Evolutionary conservation across 345 rosid species (phyloP), one percentile per base, ranked within the genome.

Genomic region (Euphorbia pulcherrima): DNA sequence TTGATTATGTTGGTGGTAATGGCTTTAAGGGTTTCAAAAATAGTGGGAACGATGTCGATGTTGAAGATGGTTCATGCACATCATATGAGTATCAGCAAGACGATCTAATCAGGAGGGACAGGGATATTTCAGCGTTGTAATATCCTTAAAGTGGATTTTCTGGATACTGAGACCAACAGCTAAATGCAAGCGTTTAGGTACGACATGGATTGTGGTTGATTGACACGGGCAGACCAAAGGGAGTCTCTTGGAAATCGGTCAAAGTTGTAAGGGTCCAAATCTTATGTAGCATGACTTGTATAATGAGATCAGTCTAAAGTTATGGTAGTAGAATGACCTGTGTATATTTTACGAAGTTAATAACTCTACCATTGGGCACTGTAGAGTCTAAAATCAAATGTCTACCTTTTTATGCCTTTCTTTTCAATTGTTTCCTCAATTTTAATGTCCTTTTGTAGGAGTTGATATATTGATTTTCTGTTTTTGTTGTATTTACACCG

Each of bases 61-160:
- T 44, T 40, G 76, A 58, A 47, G 81, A 77, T 70, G 86, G 71
- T 61, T 83, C 80, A 6, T 80, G 78, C 59, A 75, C 80, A 10
- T 80, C 82, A 13, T 77, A 67, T 2, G 80, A 77, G 64, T 68
- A 47, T 68, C 77, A 68, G 39, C 57, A 27, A 61, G 73, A 71
- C 39, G 69, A 57, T 62, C 61, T 2, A 53, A 54, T 74, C 68
- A 64, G 61, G 76, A 61, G 48, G 73, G 68, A 76, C 8, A 16
- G 54, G 20, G 58, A 24, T 6, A 18, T 51, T n/a, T 59, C 60
- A 40, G 37, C 53, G 21, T 68, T 20, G 8, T 57, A 18, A n/a
- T 28, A 24, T 40, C 55, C 18, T 28, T 50, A 69, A 64, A 26
- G 59, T 53, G 20, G 41, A 58, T 14, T 16, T 55, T 47, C 54